A percentile compares a stretch with the other conserved stretches of the same genome.
These are phyloP conservation scores for Angomonas deanei DNA, from an alignment of 208 protist species.

Conservation along the genomic window DNA sequence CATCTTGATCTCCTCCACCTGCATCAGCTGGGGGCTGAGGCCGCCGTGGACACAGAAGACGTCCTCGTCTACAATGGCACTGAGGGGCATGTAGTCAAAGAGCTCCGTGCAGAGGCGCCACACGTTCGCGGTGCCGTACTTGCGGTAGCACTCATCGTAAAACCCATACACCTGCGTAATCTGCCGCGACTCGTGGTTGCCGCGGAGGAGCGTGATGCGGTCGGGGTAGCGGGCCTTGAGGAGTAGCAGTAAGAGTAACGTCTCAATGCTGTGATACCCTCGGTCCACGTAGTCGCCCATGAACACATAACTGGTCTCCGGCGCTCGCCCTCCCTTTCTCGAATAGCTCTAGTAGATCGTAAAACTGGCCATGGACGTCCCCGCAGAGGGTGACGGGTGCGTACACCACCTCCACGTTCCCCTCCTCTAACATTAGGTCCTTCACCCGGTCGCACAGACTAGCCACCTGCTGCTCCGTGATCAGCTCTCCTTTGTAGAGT, in stretches of 20 bases:
- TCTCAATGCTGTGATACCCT: slow-evolving; percentile 98
- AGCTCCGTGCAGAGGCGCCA: slow-evolving; percentile 99
- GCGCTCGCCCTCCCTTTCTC: slow-evolving; percentile 93
- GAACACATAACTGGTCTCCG: slow-evolving; percentile 97
- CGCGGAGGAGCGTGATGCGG: slow-evolving; percentile 94
- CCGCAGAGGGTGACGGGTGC: slow-evolving; percentile 92
- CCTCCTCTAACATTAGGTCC: slow-evolving; percentile 79
- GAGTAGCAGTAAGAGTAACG: slow-evolving; percentile 96
- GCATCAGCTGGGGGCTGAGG: slow-evolving; percentile 96
- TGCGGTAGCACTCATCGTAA: slow-evolving; percentile 99
- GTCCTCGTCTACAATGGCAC: slow-evolving; percentile 97
- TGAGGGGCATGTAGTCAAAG: slow-evolving; percentile 99
- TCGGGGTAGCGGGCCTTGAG: slow-evolving; percentile 96
- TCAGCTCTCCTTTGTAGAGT: no score
- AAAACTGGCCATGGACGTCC: slow-evolving; percentile 96
- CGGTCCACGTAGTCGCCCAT: slow-evolving; percentile 99
- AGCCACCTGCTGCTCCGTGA: no score
- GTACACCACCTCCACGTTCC: slow-evolving; percentile 86
- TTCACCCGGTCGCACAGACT: slow-evolving; percentile 81
- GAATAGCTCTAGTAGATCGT: slow-evolving; percentile 97
- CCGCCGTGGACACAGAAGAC: slow-evolving; percentile 99
- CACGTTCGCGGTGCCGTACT: slow-evolving; percentile 99
- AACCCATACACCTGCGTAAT: slow-evolving; percentile 99
- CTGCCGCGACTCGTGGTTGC: slow-evolving; percentile 95
- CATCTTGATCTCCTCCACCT: slow-evolving; percentile 93